A percentile compares a stretch with the other conserved stretches of the same genome.
phyloP scores from a whole-genome alignment of 768 basidiomycete species.

The Auricularia cornea region DNA sequence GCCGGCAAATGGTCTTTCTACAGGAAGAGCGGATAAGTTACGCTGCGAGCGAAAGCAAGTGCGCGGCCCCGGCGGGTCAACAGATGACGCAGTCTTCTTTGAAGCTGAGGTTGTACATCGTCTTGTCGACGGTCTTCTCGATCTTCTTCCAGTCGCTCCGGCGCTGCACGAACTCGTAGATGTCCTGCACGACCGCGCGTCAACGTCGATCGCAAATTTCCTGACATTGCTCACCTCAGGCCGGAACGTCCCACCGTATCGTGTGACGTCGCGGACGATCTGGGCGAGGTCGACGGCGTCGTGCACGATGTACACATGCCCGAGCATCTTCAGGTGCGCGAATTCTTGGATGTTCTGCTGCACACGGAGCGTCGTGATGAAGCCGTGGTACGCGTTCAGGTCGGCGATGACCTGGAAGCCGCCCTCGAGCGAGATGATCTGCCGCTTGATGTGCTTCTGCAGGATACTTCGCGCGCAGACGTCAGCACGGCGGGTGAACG shows the following conservation, averaged over 20 bases:
- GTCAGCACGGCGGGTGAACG: neutral
- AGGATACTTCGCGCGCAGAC: slow-evolving; percentile 51
- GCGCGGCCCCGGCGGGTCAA: too few relatives aligned
- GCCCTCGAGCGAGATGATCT: slow-evolving; percentile 90
- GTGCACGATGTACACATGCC: slow-evolving; percentile 91
- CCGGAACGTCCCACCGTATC: slow-evolving; percentile 90
- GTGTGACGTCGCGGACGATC: slow-evolving; percentile 89
- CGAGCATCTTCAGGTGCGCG: slow-evolving; percentile 91
- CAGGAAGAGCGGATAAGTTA: neutral
- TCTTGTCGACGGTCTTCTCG: slow-evolving; percentile 90
- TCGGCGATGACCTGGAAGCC: slow-evolving; percentile 97
- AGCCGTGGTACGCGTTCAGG: slow-evolving; percentile 85
- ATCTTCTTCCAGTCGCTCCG: slow-evolving; percentile 98
- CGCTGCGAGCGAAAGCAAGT: neutral
- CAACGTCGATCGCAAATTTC: too few relatives aligned
- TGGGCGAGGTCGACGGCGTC: slow-evolving; percentile 95
- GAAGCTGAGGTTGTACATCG: slow-evolving; percentile 89
- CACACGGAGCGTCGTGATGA: slow-evolving; percentile 60
- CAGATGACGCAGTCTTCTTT: slow-evolving; percentile 77
- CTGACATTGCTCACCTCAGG: slow-evolving; percentile 85
- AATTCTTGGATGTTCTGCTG: slow-evolving; percentile 46
- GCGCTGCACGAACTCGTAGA: slow-evolving; percentile 93
- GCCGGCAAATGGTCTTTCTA: neutral
- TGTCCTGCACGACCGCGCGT: slow-evolving; percentile 42
- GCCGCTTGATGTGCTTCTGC: slow-evolving; percentile 93